Evolutionary conservation across 2,329 filamentous ascomycete species (phyloP).

Genomic region (Arthroderma sp.): DNA sequence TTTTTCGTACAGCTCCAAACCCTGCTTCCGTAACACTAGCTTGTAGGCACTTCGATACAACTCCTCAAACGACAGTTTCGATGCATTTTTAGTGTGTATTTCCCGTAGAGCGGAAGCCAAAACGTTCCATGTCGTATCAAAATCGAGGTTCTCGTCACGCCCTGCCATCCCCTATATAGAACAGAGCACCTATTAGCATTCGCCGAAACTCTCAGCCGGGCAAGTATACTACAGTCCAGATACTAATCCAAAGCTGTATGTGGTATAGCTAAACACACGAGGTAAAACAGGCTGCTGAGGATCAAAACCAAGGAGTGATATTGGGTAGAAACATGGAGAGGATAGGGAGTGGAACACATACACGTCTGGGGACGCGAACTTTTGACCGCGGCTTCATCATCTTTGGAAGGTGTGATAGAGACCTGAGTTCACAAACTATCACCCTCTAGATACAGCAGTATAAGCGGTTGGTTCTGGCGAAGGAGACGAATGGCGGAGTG

Average conservation of each 20-base stretch:
- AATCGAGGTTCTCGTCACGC: constrained; percentile 53
- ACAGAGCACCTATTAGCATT: not conserved
- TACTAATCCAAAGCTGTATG: too few species aligned
- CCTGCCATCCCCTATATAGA: constrained; percentile 39
- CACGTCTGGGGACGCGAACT: constrained; percentile 54
- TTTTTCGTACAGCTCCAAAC: constrained; percentile 63
- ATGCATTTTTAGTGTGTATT: constrained; percentile 87
- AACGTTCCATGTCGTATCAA: constrained; percentile 71
- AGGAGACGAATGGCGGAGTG: not conserved
- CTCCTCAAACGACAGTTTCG: constrained; percentile 81
- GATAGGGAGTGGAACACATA: constrained; percentile 30
- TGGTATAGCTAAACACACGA: too few species aligned
- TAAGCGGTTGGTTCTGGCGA: not conserved
- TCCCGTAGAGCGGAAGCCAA: constrained; percentile 66
- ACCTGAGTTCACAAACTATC: not conserved
- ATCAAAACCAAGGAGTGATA: not conserved
- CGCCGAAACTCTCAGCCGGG: too few species aligned
- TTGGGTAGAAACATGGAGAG: not conserved
- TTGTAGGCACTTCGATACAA: constrained; percentile 91
- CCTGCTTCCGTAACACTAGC: constrained; percentile 79
- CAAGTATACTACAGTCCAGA: too few species aligned
- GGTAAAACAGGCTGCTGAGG: too few species aligned
- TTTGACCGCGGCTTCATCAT: constrained; percentile 46
- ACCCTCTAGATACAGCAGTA: not conserved
- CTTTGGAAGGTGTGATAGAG: constrained; percentile 8